Conservation (phyloP, 352 stramenopile species). For the Globisporangium lucens region DNA sequence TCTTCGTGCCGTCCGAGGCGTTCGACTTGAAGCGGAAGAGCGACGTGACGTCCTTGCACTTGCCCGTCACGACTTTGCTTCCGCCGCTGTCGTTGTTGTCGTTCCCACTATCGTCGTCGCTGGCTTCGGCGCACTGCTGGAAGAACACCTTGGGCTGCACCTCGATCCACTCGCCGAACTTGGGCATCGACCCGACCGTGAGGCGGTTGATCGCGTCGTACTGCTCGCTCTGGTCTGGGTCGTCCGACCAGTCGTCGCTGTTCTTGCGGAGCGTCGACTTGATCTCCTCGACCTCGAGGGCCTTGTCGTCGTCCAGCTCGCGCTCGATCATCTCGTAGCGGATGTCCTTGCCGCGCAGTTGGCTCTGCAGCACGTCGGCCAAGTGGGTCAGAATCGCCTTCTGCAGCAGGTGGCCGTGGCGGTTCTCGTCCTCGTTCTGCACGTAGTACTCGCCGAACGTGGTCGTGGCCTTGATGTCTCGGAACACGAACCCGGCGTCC, state of each 20-base stretch:
- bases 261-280: not conserved
- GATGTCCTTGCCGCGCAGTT: constrained; percentile 33
- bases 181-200: constrained; percentile 18
- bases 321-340: constrained; percentile 37
- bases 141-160: constrained; percentile 21
- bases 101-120: not conserved
- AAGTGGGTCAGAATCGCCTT: constrained; percentile 47
- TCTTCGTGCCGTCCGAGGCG: constrained; percentile 21
- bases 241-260: constrained; percentile 19
- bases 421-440: constrained; percentile 20
- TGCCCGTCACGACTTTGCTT: constrained; percentile 8
- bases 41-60: constrained; percentile 16
- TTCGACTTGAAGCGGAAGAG: constrained; percentile 11
- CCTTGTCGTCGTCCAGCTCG: constrained; percentile 7
- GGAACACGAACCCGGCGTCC: constrained; percentile 24
- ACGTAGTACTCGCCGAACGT: constrained; percentile 9
- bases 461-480: constrained; percentile 20
- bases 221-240: constrained; percentile 10
- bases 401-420: constrained; percentile 35
- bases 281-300: not conserved
- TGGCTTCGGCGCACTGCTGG: constrained; percentile 9
- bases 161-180: constrained; percentile 20
- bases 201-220: constrained; percentile 15
- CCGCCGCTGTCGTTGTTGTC: not conserved
- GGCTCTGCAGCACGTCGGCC: constrained; percentile 25